A percentile compares a stretch with the other conserved stretches of the same genome.
phyloP scores from a whole-genome alignment of 2,329 filamentous ascomycete species.

The Diplodia corticola region DNA sequence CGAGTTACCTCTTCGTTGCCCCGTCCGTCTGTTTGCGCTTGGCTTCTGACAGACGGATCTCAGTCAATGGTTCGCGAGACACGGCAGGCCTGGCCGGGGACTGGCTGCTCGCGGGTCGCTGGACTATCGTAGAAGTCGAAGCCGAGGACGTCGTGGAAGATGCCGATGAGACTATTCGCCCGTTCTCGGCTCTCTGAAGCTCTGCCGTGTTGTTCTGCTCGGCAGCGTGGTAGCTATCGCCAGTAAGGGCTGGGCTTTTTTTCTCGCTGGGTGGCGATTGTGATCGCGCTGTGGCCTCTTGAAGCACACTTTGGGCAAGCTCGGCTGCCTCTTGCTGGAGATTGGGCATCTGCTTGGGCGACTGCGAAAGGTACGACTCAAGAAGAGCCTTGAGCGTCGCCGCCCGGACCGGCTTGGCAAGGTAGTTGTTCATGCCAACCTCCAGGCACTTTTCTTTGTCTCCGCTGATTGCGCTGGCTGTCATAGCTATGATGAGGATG shows the following conservation, averaged over 20 bases:
- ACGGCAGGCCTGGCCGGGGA: neutral
- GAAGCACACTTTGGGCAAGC: slow-evolving; percentile 38
- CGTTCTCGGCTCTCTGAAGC: neutral
- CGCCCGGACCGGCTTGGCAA: slow-evolving; percentile 91
- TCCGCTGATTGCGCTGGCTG: slow-evolving; percentile 88
- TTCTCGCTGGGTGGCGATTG: neutral
- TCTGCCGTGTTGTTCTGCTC: neutral
- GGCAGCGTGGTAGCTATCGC: neutral
- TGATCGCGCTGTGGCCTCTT: neutral
- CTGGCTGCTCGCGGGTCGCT: neutral
- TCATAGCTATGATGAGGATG: slow-evolving; percentile 96
- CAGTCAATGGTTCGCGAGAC: neutral
- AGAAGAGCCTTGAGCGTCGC: slow-evolving; percentile 84
- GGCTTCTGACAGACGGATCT: neutral
- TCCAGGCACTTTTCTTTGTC: slow-evolving; percentile 95
- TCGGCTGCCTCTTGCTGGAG: slow-evolving; percentile 49
- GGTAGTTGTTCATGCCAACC: slow-evolving; percentile 95
- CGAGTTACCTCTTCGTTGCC: too few relatives aligned
- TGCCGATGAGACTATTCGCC: neutral
- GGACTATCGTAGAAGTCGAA: neutral
- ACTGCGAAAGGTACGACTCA: slow-evolving; percentile 62
- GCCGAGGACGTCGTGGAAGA: neutral
- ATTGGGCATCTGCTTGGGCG: slow-evolving; percentile 46
- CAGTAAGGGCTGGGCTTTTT: neutral
- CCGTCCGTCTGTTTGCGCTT: neutral